These are phyloP conservation scores for Brassica hybrid DNA, from an alignment of 441 rosid genomes.

Conservation along the genomic window DNA sequence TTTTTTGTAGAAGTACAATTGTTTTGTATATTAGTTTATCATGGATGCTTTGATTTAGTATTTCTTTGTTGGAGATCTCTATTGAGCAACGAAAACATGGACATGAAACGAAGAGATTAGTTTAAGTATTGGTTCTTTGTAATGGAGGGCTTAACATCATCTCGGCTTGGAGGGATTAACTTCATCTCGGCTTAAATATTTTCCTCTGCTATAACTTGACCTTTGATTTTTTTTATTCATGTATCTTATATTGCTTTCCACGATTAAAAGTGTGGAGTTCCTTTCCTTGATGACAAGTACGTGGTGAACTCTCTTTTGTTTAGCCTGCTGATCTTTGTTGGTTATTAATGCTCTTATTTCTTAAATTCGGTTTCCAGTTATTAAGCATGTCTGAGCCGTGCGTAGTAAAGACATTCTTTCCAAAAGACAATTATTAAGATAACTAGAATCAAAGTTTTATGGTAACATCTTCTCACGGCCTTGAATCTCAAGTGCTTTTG, in stretches of 20 bases:
- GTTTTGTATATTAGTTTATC: no score
- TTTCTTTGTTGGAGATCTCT: constrained; percentile 6
- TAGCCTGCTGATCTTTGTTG: background rate
- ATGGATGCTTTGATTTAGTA: background rate
- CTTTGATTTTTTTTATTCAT: background rate
- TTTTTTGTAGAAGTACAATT: no score
- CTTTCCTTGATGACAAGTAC: constrained; percentile 90
- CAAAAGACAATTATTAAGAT: constrained; percentile 85
- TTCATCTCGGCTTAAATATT: background rate
- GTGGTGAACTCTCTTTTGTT: constrained; percentile 37
- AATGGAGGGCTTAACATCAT: background rate
- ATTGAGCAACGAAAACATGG: background rate
- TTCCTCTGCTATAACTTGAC: constrained; percentile 10
- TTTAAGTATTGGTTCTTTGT: background rate
- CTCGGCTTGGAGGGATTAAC: background rate
- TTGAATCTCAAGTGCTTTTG: background rate
- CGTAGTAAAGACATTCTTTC: constrained; percentile 93
- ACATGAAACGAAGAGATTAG: background rate
- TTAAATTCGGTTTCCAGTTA: constrained; percentile 74
- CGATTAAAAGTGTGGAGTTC: constrained; percentile 96
- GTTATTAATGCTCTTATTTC: constrained; percentile 30
- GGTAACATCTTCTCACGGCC: background rate
- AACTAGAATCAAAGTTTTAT: constrained; percentile 15
- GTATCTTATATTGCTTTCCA: constrained; percentile 73
- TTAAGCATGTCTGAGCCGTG: constrained; percentile 82